Evolutionary conservation across 768 basidiomycete genomes (phyloP).

Genomic region (Sarcodon aspratus): DNA sequence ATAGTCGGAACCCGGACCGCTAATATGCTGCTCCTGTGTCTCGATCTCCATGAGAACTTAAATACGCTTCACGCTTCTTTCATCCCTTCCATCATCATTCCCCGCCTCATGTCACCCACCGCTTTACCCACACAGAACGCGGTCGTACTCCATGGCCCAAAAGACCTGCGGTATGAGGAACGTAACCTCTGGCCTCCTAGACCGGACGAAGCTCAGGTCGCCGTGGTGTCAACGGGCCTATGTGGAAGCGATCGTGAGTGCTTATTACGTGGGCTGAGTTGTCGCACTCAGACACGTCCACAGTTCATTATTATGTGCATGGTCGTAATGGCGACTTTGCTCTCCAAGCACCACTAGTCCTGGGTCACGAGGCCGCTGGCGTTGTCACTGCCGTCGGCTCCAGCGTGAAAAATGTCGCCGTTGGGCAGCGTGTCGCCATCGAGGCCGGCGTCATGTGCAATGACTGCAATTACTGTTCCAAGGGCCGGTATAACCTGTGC

Average conservation of each 20-base stretch:
- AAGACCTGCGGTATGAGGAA: slow-evolving; percentile 72
- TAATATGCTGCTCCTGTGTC: slow-evolving; percentile 24
- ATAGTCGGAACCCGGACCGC: background rate
- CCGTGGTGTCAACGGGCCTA: slow-evolving; percentile 74
- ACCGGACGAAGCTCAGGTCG: slow-evolving; percentile 68
- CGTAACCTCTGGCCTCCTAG: slow-evolving; percentile 65
- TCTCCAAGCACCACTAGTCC: slow-evolving; percentile 74
- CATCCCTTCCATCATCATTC: background rate
- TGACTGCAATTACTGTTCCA: slow-evolving; percentile 53
- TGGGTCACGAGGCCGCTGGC: slow-evolving; percentile 93
- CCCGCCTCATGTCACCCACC: slow-evolving; percentile 27
- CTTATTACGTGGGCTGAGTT: background rate
- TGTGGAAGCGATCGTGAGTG: slow-evolving; percentile 76
- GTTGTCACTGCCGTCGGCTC: slow-evolving; percentile 75
- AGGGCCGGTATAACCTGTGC: slow-evolving; percentile 91
- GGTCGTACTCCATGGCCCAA: slow-evolving; percentile 74
- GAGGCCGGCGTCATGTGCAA: slow-evolving; percentile 89
- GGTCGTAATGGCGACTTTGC: slow-evolving; percentile 91
- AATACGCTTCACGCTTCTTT: slow-evolving; percentile 7
- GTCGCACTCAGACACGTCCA: background rate
- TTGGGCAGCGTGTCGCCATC: slow-evolving; percentile 86
- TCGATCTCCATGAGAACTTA: slow-evolving; percentile 12
- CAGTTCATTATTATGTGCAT: slow-evolving; percentile 87
- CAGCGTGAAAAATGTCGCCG: slow-evolving; percentile 46
- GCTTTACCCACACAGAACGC: slow-evolving; percentile 50